Evolutionary conservation across 2,329 filamentous ascomycete genomes (phyloP), one percentile per base, ranked within the genome.

Genomic region (Aureobasidium sp.): DNA sequence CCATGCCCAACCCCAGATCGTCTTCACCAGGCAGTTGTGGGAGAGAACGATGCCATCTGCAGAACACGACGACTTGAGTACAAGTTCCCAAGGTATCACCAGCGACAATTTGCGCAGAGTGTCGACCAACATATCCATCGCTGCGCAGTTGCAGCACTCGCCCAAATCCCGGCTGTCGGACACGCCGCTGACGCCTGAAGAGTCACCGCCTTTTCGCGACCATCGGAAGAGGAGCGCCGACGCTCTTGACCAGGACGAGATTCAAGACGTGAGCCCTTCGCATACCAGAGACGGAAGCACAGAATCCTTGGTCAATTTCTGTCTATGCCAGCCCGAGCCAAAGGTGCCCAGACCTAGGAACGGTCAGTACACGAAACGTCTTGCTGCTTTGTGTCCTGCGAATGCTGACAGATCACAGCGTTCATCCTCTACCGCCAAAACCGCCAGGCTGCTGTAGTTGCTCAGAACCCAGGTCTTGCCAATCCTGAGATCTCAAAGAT

Each of bases 401-500:
- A 72, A 74, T 37, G 67, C 71, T 71, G 66, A 70, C 66, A 15
- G 67, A 63, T 68, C 72, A 73, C 74, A 99, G 94, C 93, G 56
- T 99, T 99, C 78, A 99, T 99, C 67, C 82, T 99, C 69, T 99
- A 96, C 78, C 91, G 94, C 42, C 92, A 97, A 73, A 89, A 95
- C 74, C 88, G 94, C 70, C 93, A 97, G 75, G 86, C 89, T 20
- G 81, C 85, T 53, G 90, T 97, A 56, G 88, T 92, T 41, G 82
- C 86, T 60, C 83, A 90, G 68, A 84, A 97, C 70, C 93, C 92
- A n/a, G 89, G 91, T 48, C 84, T 97, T 66, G 87, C 92, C 49
- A 97, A 97, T 75, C 93, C 93, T 3, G 91, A 97, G 58, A 96
- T 97, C 69, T 97, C 93, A 67, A 97, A 97, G 76, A 95, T 97